Base-by-base conservation (phyloP, 1,284 basidiomycete species). In the Phlebopus sp. region DNA sequence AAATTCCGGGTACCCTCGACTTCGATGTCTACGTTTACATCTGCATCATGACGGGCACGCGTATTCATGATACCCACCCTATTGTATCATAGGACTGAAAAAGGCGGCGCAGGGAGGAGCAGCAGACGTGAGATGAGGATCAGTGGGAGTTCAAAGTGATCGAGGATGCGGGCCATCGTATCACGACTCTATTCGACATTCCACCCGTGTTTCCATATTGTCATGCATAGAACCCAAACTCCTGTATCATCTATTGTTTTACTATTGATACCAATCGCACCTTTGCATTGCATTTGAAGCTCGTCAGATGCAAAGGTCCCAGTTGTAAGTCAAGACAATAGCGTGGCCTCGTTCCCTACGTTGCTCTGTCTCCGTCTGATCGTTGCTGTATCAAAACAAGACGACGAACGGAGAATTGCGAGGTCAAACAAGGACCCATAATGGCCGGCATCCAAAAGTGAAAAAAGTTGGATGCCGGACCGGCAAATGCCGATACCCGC, bases 71-170 rank as follows among this genome's bases (percentile, higher is more conserved):
- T 43, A 47, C 47, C 32, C 42, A 44, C 17, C 43, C 39, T 9
- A 31, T 41, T 63, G 63, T 66, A 63, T 59, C 60, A 63, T 66
- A 62, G 44, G 25, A 23, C 37, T 36, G 32, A 35, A 25, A 15
- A 45, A 25, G 18, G 19, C 11, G 35, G 42, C n/a, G 19, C n/a
- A 3, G 48, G 29, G 31, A 17, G 29, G 18, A 41, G 31, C n/a
- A 42, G 21, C 27, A 40, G 21, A 35, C 15, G 40, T 31, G 18
- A 44, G 49, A 34, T 31, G 34, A 6, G 38, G 37, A 30, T 14
- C 29, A 31, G 19, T 15, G 25, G 11, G 27, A 29, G 3, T 21
- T 34, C 23, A 29, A 6, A 15, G 32, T 46, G 40, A 42, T 44
- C 29, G 36, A 39, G 17, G 27, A 29, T 53, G 53, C 39, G 9